phyloP scores from a whole-genome alignment of 2,329 filamentous ascomycete genomes.

The Fusarium nematophilum region DNA sequence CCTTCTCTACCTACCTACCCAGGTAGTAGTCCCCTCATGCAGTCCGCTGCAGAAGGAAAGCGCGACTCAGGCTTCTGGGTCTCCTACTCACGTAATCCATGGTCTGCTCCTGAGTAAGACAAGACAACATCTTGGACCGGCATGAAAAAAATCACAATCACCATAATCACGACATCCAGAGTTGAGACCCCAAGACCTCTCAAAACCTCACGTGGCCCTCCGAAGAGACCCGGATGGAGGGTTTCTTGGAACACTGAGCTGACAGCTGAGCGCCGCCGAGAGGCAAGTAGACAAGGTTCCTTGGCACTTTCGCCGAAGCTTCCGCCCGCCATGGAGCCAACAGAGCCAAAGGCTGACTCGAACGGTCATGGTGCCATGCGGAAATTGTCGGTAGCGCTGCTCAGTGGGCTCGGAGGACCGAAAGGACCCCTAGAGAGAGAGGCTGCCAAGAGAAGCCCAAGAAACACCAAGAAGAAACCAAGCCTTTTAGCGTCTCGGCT shows the following conservation, averaged over 20 bases:
- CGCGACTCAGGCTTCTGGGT: conserved; percentile 13
- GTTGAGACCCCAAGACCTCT: conserved; percentile 29
- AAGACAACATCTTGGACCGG: conserved; percentile 16
- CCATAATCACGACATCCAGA: conserved; percentile 20
- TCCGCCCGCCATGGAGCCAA: conserved; percentile 8
- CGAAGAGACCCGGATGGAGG: conserved; percentile 28
- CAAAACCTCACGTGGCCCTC: conserved; percentile 37
- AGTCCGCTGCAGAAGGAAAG: conserved; percentile 24
- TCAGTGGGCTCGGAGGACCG: conserved; percentile 19
- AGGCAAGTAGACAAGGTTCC: conserved; percentile 11
- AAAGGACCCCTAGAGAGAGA: conserved; percentile 24
- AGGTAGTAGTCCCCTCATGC: too few relatives aligned
- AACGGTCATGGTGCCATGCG: conserved; percentile 20
- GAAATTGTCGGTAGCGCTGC: conserved; percentile 23
- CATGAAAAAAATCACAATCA: conserved; percentile 21
- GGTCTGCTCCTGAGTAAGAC: neutral
- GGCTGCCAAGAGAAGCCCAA: conserved; percentile 22
- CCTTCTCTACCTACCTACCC: conserved; percentile 14
- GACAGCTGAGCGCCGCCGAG: too few relatives aligned
- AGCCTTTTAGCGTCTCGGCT: conserved; percentile 40
- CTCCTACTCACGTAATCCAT: conserved; percentile 5
- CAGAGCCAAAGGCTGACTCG: conserved; percentile 19
- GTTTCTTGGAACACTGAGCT: too few relatives aligned
- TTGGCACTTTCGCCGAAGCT: conserved; percentile 9
- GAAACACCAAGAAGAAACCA: conserved; percentile 24